Percentiles rank a stretch among this genome's conserved stretches.
Evolutionary conservation across 208 protist genomes (phyloP).

Genomic region (Perkinsela sp.): DNA sequence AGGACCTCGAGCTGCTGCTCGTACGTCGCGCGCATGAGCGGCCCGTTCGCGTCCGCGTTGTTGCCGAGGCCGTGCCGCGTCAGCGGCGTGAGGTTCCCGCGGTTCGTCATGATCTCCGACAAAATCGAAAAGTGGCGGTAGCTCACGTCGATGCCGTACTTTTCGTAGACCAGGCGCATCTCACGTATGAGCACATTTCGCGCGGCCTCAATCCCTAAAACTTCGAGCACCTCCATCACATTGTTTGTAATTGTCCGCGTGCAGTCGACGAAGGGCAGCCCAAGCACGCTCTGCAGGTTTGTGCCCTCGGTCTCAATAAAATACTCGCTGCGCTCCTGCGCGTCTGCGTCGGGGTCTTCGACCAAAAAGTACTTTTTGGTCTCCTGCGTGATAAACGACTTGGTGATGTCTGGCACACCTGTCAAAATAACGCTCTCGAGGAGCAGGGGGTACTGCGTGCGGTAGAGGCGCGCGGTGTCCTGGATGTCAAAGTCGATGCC

Average conservation of each 20-base stretch:
- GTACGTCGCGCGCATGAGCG: conserved; percentile 92
- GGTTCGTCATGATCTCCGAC: conserved; percentile 93
- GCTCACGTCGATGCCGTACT: conserved; percentile 93
- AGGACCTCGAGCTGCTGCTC: conserved; percentile 98
- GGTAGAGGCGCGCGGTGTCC: conserved; percentile 4
- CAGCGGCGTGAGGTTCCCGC: conserved; percentile 82
- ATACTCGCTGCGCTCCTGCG: conserved; percentile 75
- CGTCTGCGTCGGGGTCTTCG: conserved; percentile 69
- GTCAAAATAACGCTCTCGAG: conserved; percentile 41
- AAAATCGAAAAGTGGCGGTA: conserved; percentile 91
- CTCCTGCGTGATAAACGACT: conserved; percentile 39
- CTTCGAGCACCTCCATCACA: conserved; percentile 81
- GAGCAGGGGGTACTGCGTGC: conserved; percentile 10
- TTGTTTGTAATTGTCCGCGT: conserved; percentile 80
- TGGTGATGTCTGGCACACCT: conserved; percentile 82
- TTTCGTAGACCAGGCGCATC: conserved; percentile 66
- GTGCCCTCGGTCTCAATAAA: conserved; percentile 81
- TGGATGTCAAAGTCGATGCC: conserved; percentile 4
- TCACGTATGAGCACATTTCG: conserved; percentile 42
- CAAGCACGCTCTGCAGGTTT: conserved; percentile 46
- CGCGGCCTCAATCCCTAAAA: conserved; percentile 74
- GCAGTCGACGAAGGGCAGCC: conserved; percentile 69
- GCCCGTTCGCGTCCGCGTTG: conserved; percentile 67
- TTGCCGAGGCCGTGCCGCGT: conserved; percentile 79
- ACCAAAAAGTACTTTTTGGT: neutral